Conservation (phyloP, 768 basidiomycete genomes). For the Amanita inopinata region DNA sequence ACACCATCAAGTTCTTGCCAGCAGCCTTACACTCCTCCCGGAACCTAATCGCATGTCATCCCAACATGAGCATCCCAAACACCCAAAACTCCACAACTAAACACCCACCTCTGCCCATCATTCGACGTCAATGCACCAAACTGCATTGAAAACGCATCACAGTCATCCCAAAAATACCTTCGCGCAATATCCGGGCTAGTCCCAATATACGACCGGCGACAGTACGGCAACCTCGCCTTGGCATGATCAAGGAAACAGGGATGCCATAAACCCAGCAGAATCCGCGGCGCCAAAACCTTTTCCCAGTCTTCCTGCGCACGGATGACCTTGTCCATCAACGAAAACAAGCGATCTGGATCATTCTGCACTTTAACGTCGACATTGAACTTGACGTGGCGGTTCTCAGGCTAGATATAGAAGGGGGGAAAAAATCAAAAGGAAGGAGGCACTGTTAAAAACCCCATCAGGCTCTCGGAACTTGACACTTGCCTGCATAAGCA, state of each 20-base stretch:
- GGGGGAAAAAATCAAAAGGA: slow-evolving; percentile 5
- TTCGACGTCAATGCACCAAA: slow-evolving; percentile 62
- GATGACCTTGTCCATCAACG: slow-evolving; percentile 64
- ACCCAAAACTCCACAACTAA: slow-evolving; percentile 3
- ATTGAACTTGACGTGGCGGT: slow-evolving; percentile 69
- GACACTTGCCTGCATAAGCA: slow-evolving; percentile 61
- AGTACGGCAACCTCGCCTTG: slow-evolving; percentile 67
- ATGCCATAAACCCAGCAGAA: slow-evolving; percentile 84
- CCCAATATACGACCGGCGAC: slow-evolving; percentile 81
- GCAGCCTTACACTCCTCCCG: slow-evolving; percentile 64
- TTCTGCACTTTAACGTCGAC: slow-evolving; percentile 94
- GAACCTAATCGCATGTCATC: slow-evolving; percentile 42
- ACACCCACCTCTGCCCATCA: slow-evolving; percentile 64
- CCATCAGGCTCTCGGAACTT: too few species aligned
- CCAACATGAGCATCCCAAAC: slow-evolving; percentile 1
- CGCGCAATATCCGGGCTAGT: slow-evolving; percentile 60
- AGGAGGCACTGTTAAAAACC: not conserved
- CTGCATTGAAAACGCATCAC: slow-evolving; percentile 78
- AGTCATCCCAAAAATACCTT: slow-evolving; percentile 83
- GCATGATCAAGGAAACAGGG: slow-evolving; percentile 80
- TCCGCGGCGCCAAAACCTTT: slow-evolving; percentile 65
- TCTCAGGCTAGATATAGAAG: slow-evolving; percentile 44
- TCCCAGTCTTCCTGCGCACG: slow-evolving; percentile 62
- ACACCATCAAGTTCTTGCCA: slow-evolving; percentile 83
- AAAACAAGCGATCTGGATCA: slow-evolving; percentile 78